phyloP scores from a whole-genome alignment of 2,329 filamentous ascomycete species.

The Thielaviopsis cerberus region DNA sequence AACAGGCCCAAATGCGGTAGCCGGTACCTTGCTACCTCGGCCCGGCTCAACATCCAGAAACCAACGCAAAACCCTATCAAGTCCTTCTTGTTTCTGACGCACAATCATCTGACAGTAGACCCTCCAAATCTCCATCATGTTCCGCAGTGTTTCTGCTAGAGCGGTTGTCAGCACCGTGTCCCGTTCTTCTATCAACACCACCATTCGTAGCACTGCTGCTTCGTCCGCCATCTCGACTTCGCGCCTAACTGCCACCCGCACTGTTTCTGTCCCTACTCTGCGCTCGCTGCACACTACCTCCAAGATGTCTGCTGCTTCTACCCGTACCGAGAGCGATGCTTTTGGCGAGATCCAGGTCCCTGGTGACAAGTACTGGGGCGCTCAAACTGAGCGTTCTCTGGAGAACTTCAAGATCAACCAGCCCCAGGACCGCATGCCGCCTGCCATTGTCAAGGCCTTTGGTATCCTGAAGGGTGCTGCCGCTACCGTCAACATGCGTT shows the following conservation, averaged over 20 bases:
- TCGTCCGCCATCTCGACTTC: conserved; percentile 1
- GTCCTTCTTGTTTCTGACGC: not conserved
- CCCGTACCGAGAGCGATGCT: conserved; percentile 83
- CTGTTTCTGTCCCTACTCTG: conserved; percentile 6
- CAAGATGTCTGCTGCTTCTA: conserved; percentile 27
- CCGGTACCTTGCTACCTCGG: not conserved
- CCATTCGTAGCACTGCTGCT: not conserved
- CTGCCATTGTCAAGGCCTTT: conserved; percentile 79
- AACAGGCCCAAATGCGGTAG: not conserved
- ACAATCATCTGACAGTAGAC: conserved; percentile 8
- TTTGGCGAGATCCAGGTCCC: conserved; percentile 92
- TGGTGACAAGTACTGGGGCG: conserved; percentile 92
- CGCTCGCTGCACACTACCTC: conserved; percentile 25
- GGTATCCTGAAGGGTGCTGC: conserved; percentile 95
- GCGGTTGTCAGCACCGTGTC: conserved; percentile 7
- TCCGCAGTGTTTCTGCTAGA: conserved; percentile 10
- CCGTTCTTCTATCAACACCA: not conserved
- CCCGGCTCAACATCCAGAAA: not conserved
- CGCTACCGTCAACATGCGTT: conserved; percentile 87
- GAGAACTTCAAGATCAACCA: conserved; percentile 99
- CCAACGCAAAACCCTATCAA: not conserved
- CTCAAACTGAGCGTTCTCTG: conserved; percentile 87
- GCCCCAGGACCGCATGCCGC: conserved; percentile 95
- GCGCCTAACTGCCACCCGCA: not conserved
- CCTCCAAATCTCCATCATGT: conserved; percentile 9